phyloP scores from a whole-genome alignment of 139 green algal species.

The Axilococcus clingmanii region DNA sequence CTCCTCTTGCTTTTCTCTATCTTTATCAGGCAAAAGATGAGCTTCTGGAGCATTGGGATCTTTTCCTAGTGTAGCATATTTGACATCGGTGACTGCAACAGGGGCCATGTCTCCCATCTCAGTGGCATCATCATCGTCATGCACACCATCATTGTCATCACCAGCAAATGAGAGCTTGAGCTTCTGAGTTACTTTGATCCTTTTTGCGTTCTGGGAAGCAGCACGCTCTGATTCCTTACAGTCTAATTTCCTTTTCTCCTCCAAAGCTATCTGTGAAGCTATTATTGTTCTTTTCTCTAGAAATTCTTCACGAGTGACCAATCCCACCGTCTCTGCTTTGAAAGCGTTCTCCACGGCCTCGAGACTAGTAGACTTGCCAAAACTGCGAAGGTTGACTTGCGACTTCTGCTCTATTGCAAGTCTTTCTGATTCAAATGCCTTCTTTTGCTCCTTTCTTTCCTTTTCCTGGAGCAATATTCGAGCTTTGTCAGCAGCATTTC shows the following conservation, averaged over 20 bases:
- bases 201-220: conserved; percentile 23
- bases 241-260: conserved; percentile 33
- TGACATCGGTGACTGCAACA: too few relatives aligned
- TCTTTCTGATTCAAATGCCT: conserved; percentile 55
- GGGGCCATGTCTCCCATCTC: background rate
- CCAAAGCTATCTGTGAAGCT: conserved; percentile 44
- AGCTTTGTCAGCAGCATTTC: conserved; percentile 49
- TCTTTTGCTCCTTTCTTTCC: conserved; percentile 57
- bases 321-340: conserved; percentile 87
- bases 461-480: conserved; percentile 61
- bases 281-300: conserved; percentile 67
- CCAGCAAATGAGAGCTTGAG: conserved; percentile 72
- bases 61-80: conserved; percentile 67
- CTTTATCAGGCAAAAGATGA: conserved; percentile 85
- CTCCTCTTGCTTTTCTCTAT: conserved; percentile 65
- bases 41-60: conserved; percentile 63
- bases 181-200: conserved; percentile 29
- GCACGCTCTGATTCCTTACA: conserved; percentile 39
- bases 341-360: conserved; percentile 85
- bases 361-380: conserved; percentile 48
- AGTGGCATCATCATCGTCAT: conserved; percentile 3
- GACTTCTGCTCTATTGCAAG: conserved; percentile 35
- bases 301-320: conserved; percentile 91
- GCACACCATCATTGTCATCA: conserved; percentile 29
- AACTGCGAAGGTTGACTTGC: conserved; percentile 51